Base-by-base conservation (phyloP, 1,284 basidiomycete species). In the Naganishia cerealis region DNA sequence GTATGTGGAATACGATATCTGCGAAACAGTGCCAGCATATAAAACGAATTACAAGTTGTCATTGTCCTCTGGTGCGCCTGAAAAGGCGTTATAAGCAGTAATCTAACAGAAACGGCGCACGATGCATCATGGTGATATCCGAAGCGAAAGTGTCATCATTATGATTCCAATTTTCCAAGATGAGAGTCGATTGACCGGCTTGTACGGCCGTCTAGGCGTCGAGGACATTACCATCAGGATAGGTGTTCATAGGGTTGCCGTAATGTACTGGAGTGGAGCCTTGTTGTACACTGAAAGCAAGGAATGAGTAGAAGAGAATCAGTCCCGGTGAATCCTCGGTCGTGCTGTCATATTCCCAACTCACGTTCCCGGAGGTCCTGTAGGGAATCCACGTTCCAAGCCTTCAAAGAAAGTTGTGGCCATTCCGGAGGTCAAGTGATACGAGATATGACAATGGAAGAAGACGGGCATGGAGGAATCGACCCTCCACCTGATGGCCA, bases 391-490 rank as follows among this genome's bases (percentile, higher is more conserved):
- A 1, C 61, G 50, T 24, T 67, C 66, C 50, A 62, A 26, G 2
- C 66, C 66, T 57, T 67, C 66, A 21, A 67, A 42, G n/a, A 67
- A 61, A 0, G 55, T n/a, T 8, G 59, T 61, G 1, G 66, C 66
- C 66, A 67, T 67, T 12, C 66, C 66, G 18, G 66, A 38, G 15
- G 58, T 50, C 13, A 67, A 52, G 36, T 67, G 66, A 33, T 67
- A 67, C 38, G 61, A 63, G 58, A 59, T 67, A 40, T 62, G 66
- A 33, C 61, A 56, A 58, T 63, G 53, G 61, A 57, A 52, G 43
- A 65, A 63, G 29, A 63, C 36, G 43, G 67, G 48, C 54, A 65
- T 39, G 12, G 33, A 40, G 3, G 50, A 42, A 18, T 63, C 61
- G 13, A 65, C 48, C 43, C 57, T 61, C 48, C 61, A 68, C 29